Percentiles rank a stretch among this genome's conserved stretches.
These are phyloP conservation scores for Phytophthora fragariae DNA, from an alignment of 352 stramenopile species.

Conservation along the genomic window DNA sequence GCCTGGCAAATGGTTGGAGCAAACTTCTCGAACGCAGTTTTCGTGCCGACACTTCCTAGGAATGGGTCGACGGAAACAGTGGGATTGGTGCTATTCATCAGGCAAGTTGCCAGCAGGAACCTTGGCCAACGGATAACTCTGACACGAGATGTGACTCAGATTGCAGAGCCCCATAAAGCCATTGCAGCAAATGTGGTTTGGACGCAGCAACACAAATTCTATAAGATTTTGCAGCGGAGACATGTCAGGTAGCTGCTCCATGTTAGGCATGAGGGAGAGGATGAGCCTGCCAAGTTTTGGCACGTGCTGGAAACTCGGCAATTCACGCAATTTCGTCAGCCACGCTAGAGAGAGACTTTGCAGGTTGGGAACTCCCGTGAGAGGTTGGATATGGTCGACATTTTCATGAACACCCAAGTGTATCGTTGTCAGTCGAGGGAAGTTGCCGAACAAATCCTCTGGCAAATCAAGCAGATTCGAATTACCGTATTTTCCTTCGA, in stretches of 20 bases:
- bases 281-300: constrained; percentile 17
- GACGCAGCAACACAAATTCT: constrained; percentile 18
- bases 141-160: constrained; percentile 35
- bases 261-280: constrained; percentile 16
- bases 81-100: background rate
- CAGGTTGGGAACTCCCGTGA: constrained; percentile 25
- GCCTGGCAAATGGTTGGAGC: constrained; percentile 15
- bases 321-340: constrained; percentile 15
- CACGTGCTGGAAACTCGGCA: constrained; percentile 22
- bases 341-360: constrained; percentile 25
- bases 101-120: constrained; percentile 19
- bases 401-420: constrained; percentile 26
- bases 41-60: constrained; percentile 15
- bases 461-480: constrained; percentile 26
- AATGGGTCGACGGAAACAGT: constrained; percentile 3
- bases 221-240: constrained; percentile 17
- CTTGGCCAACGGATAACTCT: constrained; percentile 4
- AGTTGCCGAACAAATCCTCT: constrained; percentile 22
- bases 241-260: constrained; percentile 30
- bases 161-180: constrained; percentile 41
- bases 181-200: constrained; percentile 44
- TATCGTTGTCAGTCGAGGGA: constrained; percentile 23
- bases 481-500: constrained; percentile 29
- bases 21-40: constrained; percentile 27
- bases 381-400: constrained; percentile 13